Base-by-base conservation (phyloP, 352 stramenopile species). In the Globisporangium irregulare region DNA sequence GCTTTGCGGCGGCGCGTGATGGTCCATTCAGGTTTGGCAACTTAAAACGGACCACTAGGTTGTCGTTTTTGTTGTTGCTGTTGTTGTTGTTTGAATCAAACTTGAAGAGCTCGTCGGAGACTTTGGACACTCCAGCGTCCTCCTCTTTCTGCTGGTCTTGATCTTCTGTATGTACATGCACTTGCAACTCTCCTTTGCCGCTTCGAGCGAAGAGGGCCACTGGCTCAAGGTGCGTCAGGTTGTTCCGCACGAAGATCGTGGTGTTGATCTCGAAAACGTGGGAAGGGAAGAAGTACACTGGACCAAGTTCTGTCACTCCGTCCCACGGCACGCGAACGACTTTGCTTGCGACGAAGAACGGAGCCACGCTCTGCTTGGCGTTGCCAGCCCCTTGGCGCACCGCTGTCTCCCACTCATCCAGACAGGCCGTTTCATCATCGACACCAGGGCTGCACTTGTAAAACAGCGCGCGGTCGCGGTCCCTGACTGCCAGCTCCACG, bases 181-280 rank as follows among this genome's bases (percentile, higher is more conserved):
- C 9, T 0, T 55, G 56, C 9, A 91, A 56, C 2, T 62, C 65
- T 4, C 80, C 83, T 67, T 77, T 71, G 1, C 79, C 84, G 67
- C 80, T 89, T 2, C 54, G 63, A 6, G 78, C 84, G 29, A 68
- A 20, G 22, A 92, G 51, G 2, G 36, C 25, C 6, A 90, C 51
- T 14, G 73, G 64, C 58, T 92, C 84, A 27, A 92, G 81, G 59
- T 92, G 84, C 2, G 84, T 85, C n/a, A 92, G 74, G 48, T 82
- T 69, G 55, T 88, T 90, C 29, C 84, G 84, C 12, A 92, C 73
- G 64, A 78, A 92, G 4, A 90, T 43, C 29, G 34, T 71, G 0
- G 71, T 71, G 20, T 66, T 51, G 14, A 85, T 61, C 46, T 77
- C 57, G 25, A 76, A 67, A 5, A 76, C 73, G 62, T 65, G 67